Evolutionary conservation across 148 eudicot genomes (phyloP).

Genomic region (Suaeda aralocaspica): DNA sequence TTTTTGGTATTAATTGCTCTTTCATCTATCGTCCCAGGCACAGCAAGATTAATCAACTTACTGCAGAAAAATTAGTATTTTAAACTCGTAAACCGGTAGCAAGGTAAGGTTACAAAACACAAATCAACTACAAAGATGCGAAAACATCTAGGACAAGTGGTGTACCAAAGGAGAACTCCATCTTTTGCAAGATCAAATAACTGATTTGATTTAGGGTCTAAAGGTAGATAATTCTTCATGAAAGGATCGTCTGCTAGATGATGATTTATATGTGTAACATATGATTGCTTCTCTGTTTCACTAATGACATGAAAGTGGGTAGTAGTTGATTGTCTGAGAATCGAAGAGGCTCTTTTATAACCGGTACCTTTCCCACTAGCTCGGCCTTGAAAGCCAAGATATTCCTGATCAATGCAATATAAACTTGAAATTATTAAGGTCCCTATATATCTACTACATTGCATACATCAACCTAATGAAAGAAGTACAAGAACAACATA

Average conservation of each 20-base stretch:
- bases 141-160: neutral
- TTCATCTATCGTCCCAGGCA: conserved; percentile 89
- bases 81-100: neutral
- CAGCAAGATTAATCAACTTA: conserved; percentile 88
- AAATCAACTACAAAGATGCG: neutral
- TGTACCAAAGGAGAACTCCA: conserved; percentile 87
- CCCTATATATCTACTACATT: neutral
- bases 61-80: conserved; percentile 34
- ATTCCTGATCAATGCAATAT: conserved; percentile 43
- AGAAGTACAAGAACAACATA: neutral
- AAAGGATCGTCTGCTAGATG: conserved; percentile 68
- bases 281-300: conserved; percentile 77
- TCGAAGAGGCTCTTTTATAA: conserved; percentile 53
- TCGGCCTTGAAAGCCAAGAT: conserved; percentile 54
- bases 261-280: conserved; percentile 69
- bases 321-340: conserved; percentile 77
- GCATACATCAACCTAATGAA: neutral
- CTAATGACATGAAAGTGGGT: conserved; percentile 79
- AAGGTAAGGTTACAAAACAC: neutral
- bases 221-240: conserved; percentile 64
- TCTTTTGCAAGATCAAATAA: conserved; percentile 74
- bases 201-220: conserved; percentile 60
- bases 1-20: conserved; percentile 78
- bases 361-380: conserved; percentile 55
- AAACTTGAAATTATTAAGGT: conserved; percentile 1